A percentile compares a stretch with the other conserved stretches of the same genome.
phyloP scores from a whole-genome alignment of 306 rosid species.

The Fagus crenata region DNA sequence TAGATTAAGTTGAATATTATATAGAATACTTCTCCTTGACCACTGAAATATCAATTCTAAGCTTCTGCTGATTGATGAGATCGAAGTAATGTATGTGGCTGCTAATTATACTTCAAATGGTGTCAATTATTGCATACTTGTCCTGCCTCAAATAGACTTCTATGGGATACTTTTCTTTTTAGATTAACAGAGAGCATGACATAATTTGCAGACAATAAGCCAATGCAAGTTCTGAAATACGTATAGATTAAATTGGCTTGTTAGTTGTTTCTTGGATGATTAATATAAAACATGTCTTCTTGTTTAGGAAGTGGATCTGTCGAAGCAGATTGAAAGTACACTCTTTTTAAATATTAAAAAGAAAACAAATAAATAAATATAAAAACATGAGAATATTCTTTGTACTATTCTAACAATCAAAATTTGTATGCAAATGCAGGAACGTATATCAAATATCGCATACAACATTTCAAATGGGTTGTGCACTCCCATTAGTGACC shows the following conservation, averaged over 20 bases:
- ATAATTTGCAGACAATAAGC: neutral
- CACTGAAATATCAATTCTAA: too few species aligned
- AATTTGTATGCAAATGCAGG: conserved; percentile 39
- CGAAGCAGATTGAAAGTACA: neutral
- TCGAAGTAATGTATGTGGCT: neutral
- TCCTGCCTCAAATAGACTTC: conserved; percentile 2
- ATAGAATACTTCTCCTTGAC: neutral
- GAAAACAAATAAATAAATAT: neutral
- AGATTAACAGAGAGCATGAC: neutral
- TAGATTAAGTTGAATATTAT: neutral
- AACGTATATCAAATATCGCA: conserved; percentile 62
- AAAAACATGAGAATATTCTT: neutral
- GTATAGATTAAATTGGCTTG: neutral
- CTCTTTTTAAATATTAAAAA: neutral
- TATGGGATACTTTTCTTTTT: neutral
- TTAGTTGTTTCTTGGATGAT: neutral
- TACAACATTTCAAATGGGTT: conserved; percentile 52
- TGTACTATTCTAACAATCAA: neutral
- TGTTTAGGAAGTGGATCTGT: neutral
- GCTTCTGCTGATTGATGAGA: neutral
- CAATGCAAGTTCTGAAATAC: neutral
- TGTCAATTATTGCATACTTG: neutral
- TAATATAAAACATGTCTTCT: neutral
- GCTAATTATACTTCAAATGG: neutral
- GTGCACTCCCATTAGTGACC: conserved; percentile 48